phyloP scores from a whole-genome alignment of 2,329 filamentous ascomycete genomes.

The Fusarium sp. region DNA sequence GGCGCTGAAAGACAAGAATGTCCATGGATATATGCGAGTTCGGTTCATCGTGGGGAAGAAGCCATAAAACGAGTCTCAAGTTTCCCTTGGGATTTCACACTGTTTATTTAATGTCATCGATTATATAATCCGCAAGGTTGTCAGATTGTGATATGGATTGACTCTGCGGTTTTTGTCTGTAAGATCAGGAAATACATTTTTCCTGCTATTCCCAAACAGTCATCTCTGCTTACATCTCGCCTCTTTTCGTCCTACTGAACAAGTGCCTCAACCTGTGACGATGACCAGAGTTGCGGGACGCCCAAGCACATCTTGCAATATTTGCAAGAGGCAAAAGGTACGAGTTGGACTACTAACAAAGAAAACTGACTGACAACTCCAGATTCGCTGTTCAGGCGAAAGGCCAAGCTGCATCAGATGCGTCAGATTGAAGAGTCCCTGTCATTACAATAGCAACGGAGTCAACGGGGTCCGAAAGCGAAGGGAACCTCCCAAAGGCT shows the following conservation, averaged over 20 bases:
- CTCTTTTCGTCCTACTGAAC: neutral
- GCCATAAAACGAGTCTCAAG: neutral
- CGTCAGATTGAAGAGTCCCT: neutral
- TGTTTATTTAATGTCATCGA: neutral
- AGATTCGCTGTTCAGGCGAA: constrained; percentile 37
- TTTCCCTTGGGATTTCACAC: neutral
- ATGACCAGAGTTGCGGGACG: constrained; percentile 16
- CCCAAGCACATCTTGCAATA: constrained; percentile 26
- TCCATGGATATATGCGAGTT: neutral
- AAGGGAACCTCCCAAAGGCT: too few relatives aligned
- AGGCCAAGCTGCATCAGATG: constrained; percentile 38
- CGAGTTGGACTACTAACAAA: too few relatives aligned
- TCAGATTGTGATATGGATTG: neutral
- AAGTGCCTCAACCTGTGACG: neutral
- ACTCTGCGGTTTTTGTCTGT: fast-evolving
- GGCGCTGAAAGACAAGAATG: neutral
- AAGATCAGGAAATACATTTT: neutral
- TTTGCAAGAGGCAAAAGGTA: constrained; percentile 39
- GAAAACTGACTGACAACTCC: too few relatives aligned
- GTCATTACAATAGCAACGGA: neutral
- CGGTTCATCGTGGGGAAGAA: neutral
- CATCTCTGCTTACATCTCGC: neutral
- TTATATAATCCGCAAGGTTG: neutral
- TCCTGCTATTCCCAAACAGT: neutral
- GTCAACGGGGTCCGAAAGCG: too few relatives aligned